Conservation (phyloP, 768 basidiomycete genomes). For the Boletus rufocinnamomeus region DNA sequence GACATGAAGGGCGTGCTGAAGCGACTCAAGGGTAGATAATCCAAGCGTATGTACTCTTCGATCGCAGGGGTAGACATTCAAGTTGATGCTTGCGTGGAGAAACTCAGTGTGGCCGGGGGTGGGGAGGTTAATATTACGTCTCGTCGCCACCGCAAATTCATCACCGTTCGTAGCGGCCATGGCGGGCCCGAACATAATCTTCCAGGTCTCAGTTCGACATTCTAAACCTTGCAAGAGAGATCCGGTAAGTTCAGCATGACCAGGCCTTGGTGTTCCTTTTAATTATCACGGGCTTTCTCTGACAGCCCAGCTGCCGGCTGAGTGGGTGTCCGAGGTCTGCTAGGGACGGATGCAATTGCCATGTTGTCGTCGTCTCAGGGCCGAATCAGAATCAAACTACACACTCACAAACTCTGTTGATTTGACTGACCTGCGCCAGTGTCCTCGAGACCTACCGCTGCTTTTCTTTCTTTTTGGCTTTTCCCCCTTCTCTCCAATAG, state of each 20-base stretch:
- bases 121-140: neutral
- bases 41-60: neutral
- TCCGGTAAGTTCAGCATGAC: neutral
- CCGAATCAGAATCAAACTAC: constrained; percentile 13
- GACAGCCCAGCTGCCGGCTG: neutral
- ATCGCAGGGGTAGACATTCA: neutral
- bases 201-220: neutral
- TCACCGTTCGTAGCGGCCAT: neutral
- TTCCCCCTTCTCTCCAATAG: constrained; percentile 10
- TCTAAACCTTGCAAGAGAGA: neutral
- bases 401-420: constrained; percentile 16
- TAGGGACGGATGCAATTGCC: constrained; percentile 9
- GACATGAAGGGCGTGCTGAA: neutral
- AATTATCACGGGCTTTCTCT: neutral
- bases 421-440: constrained; percentile 6
- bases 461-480: constrained; percentile 23
- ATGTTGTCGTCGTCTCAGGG: constrained; percentile 6
- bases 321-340: constrained; percentile 19
- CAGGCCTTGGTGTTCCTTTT: neutral
- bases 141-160: neutral
- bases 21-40: neutral
- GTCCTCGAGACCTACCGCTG: constrained; percentile 8
- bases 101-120: neutral
- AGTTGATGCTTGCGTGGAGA: too few species aligned
- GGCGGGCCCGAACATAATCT: neutral